Evolutionary conservation across 192 early-diverging fungal genomes (phyloP).

Genomic region (Umbelopsis isabellina): DNA sequence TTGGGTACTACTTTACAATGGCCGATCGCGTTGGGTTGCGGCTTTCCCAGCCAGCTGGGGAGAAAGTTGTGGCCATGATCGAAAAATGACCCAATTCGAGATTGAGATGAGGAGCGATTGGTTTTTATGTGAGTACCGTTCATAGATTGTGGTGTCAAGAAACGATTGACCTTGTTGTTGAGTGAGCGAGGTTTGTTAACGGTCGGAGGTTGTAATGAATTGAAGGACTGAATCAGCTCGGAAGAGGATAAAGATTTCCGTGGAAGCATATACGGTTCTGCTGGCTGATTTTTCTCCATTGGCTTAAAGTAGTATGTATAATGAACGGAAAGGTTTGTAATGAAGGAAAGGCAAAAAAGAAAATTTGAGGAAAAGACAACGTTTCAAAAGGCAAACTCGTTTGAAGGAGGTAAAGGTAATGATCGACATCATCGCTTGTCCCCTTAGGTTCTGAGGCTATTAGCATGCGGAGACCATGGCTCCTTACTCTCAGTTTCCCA

Average conservation of each 20-base stretch:
- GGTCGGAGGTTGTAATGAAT: background rate
- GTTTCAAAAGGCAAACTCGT: constrained; percentile 3
- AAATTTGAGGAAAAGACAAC: background rate
- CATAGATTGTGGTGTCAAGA: background rate
- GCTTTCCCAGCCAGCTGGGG: constrained; percentile 14
- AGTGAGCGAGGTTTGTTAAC: constrained; percentile 5
- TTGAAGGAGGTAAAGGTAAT: constrained; percentile 19
- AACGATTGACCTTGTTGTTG: background rate
- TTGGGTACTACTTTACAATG: constrained; percentile 8
- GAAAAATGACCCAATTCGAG: constrained; percentile 11
- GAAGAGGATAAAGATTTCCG: constrained; percentile 10
- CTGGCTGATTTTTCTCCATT: background rate
- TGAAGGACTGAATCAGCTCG: constrained; percentile 2
- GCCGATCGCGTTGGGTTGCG: constrained; percentile 1
- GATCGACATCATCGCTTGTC: constrained; percentile 9
- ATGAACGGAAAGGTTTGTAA: background rate
- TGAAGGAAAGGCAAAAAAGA: background rate
- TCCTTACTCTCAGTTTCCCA: background rate
- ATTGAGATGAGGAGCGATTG: background rate
- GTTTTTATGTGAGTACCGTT: background rate
- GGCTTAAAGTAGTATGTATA: background rate
- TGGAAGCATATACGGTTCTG: background rate
- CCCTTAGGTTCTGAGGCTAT: background rate
- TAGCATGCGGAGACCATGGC: background rate
- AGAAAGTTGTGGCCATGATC: constrained; percentile 5